Conservation (phyloP, 179 eudicot species). For the Patellifolia procumbens region DNA sequence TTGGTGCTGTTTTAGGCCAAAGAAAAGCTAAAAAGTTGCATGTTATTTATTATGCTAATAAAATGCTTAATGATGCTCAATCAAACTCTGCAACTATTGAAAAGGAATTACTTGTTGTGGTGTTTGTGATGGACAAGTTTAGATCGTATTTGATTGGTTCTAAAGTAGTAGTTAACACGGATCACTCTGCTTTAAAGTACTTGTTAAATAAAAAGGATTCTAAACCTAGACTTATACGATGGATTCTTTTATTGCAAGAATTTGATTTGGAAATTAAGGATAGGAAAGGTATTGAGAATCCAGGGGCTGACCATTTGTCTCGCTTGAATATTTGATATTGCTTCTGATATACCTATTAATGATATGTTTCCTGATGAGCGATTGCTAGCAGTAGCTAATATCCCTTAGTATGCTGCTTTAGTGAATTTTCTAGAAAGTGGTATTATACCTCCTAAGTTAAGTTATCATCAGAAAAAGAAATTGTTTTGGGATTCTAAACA, state of each 20-base stretch:
- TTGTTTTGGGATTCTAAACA: neutral
- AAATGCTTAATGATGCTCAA: neutral
- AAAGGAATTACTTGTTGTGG: neutral
- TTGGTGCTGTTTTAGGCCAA: neutral
- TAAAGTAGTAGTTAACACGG: too few species aligned
- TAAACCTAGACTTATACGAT: neutral
- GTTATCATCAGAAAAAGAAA: neutral
- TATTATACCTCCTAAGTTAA: neutral
- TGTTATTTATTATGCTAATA: too few species aligned
- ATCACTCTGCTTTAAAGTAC: neutral
- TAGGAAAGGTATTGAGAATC: neutral
- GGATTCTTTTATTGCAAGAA: slow-evolving; percentile 3
- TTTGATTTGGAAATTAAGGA: neutral
- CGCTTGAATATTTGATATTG: too few species aligned
- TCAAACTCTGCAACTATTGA: too few species aligned
- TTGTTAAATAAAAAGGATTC: neutral
- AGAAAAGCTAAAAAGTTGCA: neutral
- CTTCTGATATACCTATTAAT: too few species aligned
- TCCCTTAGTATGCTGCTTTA: neutral
- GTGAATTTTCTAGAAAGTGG: neutral
- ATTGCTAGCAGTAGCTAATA: neutral
- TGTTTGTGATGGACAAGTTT: neutral
- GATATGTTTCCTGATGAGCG: neutral
- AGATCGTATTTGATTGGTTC: too few species aligned
- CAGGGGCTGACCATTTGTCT: neutral